Percentiles rank a stretch among this genome's conserved stretches.
Evolutionary conservation across 108 stramenopile genomes (phyloP).

Genomic region (Parmales sp.): DNA sequence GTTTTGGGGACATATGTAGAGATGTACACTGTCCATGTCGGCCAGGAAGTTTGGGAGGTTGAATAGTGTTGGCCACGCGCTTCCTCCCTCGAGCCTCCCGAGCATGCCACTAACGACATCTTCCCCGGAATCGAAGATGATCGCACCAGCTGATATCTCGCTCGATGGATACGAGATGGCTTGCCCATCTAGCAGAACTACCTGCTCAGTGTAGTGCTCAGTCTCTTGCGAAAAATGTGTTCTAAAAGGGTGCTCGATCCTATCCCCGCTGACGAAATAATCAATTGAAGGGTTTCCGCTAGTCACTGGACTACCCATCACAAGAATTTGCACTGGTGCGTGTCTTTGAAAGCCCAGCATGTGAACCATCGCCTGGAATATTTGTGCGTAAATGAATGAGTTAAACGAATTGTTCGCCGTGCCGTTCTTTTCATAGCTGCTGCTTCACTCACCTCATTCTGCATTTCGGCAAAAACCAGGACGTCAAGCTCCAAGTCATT

Average conservation of each 20-base stretch:
- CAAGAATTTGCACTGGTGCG: slow-evolving; percentile 29
- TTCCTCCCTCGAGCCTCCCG: not conserved
- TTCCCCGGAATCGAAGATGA: slow-evolving; percentile 18
- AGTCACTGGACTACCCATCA: slow-evolving; percentile 29
- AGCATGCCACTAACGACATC: slow-evolving; percentile 13
- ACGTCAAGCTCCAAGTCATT: slow-evolving; percentile 27
- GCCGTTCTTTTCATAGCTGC: too few species aligned
- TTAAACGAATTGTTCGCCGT: too few species aligned
- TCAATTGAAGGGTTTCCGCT: slow-evolving; percentile 26
- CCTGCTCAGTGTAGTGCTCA: slow-evolving; percentile 52
- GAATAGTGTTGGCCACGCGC: not conserved
- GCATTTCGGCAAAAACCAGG: slow-evolving; percentile 23
- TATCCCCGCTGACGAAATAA: slow-evolving; percentile 29
- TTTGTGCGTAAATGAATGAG: too few species aligned
- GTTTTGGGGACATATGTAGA: slow-evolving; percentile 50
- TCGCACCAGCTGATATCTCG: slow-evolving; percentile 17
- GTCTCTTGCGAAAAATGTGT: not conserved
- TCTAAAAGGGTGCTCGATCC: slow-evolving; percentile 19
- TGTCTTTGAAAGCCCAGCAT: slow-evolving; percentile 27
- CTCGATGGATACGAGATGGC: slow-evolving; percentile 22
- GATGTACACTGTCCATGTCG: not conserved
- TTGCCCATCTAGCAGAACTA: slow-evolving; percentile 46
- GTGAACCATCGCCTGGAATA: slow-evolving; percentile 24
- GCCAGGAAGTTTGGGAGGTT: slow-evolving; percentile 18
- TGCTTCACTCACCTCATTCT: too few species aligned